Base-by-base conservation (phyloP, 768 basidiomycete species). In the Kwoniella botswanensis region DNA sequence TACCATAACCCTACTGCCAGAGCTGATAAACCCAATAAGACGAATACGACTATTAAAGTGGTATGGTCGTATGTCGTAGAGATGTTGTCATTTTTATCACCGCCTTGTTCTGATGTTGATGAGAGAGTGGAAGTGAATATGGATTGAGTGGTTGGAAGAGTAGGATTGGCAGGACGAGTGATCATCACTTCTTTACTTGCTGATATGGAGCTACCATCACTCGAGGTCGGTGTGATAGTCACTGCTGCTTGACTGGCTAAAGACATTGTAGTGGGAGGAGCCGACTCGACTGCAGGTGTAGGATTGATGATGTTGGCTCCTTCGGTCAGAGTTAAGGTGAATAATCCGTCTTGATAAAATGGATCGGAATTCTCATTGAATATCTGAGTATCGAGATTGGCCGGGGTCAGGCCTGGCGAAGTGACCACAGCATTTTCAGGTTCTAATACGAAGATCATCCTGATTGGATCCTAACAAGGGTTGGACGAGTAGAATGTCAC, bases 381-480 rank as follows among this genome's bases (percentile, higher is more conserved):
- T 15, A 15, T 53, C 11, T 9, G 10, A 54, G 46, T 13, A 50
- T 13, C 35, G 46, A 50, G 46, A 50, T 7, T 9, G 13, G 17
- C 21, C 17, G 12, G 12, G 9, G 10, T 18, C 1, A 17, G 22
- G 13, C 21, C 61, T 15, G 62, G 26, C 3, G 58, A 9, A 4
- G 26, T 60, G 11, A 15, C 22, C 15, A 44, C 3, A 26, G 18
- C 46, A 21, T 41, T 54, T 24, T 57, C 29, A 59, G 57, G 57
- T 52, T 70, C 68, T 7, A 70, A 29, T 26, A 70, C 68, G 44
- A 70, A 70, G 24, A 70, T 70, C 63, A 65, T 70, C 35, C 22
- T 60, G 59, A 15, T 24, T 53, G 9, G n/a, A 35, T 35, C 5
- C 5, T 35, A 9, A 35, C 35, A 35, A 35, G 11, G 41, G 12